Percentiles rank a stretch among this genome's conserved stretches.
phyloP scores from a whole-genome alignment of 148 eudicot genomes.

The Rhododendron kiyosumense region DNA sequence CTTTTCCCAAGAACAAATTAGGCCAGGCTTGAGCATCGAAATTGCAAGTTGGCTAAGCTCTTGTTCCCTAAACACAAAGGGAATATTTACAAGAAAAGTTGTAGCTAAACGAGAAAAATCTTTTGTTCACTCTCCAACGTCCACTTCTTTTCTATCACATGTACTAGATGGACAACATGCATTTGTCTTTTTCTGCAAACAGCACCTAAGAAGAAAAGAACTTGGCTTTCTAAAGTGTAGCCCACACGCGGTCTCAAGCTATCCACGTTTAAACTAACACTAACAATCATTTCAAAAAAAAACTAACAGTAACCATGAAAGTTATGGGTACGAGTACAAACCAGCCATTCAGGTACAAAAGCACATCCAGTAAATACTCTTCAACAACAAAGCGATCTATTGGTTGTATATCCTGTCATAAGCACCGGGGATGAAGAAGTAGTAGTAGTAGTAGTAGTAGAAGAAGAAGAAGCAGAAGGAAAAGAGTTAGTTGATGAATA shows the following conservation, averaged over 20 bases:
- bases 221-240: neutral
- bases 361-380: constrained; percentile 92
- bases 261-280: neutral
- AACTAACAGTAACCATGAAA: neutral
- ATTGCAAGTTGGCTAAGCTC: neutral
- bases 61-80: neutral
- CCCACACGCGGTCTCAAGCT: neutral
- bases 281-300: neutral
- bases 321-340: constrained; percentile 30
- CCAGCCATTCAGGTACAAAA: constrained; percentile 90
- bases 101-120: neutral
- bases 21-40: neutral
- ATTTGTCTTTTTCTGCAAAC: neutral
- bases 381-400: constrained; percentile 91
- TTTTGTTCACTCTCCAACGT: neutral
- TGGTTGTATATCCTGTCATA: constrained; percentile 64
- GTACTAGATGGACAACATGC: neutral
- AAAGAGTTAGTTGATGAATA: neutral
- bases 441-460: neutral
- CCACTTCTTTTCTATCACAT: neutral
- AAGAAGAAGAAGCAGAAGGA: neutral
- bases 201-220: neutral
- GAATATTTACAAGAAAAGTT: neutral
- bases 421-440: neutral
- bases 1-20: neutral